Evolutionary conservation across 108 stramenopile genomes (phyloP).

Genomic region (Conticribra guillardii): DNA sequence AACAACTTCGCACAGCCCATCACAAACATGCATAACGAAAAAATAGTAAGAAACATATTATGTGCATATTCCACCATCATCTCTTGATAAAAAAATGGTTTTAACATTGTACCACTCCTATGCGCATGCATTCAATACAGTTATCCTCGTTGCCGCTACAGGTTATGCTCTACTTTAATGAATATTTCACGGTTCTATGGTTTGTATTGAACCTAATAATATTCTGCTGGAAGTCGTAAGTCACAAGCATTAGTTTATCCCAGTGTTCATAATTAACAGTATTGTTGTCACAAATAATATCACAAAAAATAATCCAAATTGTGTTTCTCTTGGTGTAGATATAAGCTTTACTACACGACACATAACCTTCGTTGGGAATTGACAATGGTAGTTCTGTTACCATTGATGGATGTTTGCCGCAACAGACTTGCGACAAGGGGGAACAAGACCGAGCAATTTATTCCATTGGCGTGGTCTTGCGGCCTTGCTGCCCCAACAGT

Average conservation of each 20-base stretch:
- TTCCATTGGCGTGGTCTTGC: constrained; percentile 58
- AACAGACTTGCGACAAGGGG: constrained; percentile 61
- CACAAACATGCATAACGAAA: constrained; percentile 7
- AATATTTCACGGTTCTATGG: constrained; percentile 56
- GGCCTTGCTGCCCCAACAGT: constrained; percentile 54
- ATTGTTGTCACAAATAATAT: background rate
- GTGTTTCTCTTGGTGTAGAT: background rate
- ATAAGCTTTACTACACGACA: constrained; percentile 37
- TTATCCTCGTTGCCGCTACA: constrained; percentile 64
- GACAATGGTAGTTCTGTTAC: constrained; percentile 52
- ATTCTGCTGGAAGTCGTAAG: constrained; percentile 61
- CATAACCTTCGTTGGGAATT: constrained; percentile 52
- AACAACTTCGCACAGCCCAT: background rate
- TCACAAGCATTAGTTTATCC: background rate
- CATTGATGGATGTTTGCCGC: constrained; percentile 53
- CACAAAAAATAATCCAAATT: background rate
- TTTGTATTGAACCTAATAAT: constrained; percentile 50
- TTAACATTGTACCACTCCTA: background rate
- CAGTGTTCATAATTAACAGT: background rate
- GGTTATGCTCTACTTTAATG: constrained; percentile 65
- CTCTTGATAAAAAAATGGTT: background rate
- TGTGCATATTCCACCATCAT: background rate
- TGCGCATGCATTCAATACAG: constrained; percentile 17
- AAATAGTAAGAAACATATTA: constrained; percentile 14
- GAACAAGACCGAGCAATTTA: constrained; percentile 70